Evolutionary conservation across 768 basidiomycete species (phyloP), one percentile per base, ranked within the genome.

Genomic region (Leccinum subtestaceum): DNA sequence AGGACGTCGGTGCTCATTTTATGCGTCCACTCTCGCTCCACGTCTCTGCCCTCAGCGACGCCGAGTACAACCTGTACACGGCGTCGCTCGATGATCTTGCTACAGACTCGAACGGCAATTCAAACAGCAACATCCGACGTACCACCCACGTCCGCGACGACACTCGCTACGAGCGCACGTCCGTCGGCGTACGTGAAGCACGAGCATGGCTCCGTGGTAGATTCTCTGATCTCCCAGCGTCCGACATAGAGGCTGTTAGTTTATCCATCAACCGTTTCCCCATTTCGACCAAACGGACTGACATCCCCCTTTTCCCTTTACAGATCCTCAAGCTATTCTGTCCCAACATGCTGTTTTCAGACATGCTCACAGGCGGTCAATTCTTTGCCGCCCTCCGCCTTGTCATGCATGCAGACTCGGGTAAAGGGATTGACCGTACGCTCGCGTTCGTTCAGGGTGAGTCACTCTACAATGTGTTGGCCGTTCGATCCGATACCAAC

Each of bases 391-490:
- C 81, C 0, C 74, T 91, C 23, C 75, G 91, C 43, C 81, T 93
- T 2, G 81, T 87, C 1, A 70, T 82, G 7, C 89, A 92, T 56
- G 81, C 77, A 36, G 79, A 83, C 65, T 66, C 65, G n/a, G 88
- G 89, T 11, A 83, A 81, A 58, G 79, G 82, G 8, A 71, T 89
- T 2, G 89, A 92, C 59, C 75, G 84, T 47, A 76, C 77, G 7
- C 78, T 92, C 29, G 89, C 87, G 0, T 93, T 93, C 62, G 80
- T 87, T 1, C 91, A 93, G 77, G 85, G 91, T 89, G 63, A 59
- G 82, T 55, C 7, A 7, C 3, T 48, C 31, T 38, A 40, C 38
- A n/a, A n/a, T n/a, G 17, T 21, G 32, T 59, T 19, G 43, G 19
- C 25, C 29, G 3, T 21, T 34, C 55, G 50, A 45, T 59, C 34